These are phyloP conservation scores for Gypsophila paniculata DNA, from an alignment of 179 eudicot species.

Conservation along the genomic window DNA sequence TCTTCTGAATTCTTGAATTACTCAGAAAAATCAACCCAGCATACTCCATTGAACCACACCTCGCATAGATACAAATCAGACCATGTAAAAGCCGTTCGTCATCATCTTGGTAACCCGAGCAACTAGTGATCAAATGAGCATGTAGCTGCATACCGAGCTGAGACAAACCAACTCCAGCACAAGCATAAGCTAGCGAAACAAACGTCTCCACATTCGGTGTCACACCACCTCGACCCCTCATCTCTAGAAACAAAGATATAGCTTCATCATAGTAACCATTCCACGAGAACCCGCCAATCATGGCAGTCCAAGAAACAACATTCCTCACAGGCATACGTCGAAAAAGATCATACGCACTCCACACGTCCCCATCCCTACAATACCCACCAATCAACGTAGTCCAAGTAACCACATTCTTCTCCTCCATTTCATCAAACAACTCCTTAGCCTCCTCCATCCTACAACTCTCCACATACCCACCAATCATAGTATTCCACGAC, in stretches of 20 bases:
- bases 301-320: slow-evolving; percentile 47
- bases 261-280: slow-evolving; percentile 39
- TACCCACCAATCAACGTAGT: slow-evolving; percentile 38
- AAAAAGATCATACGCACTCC: slow-evolving; percentile 33
- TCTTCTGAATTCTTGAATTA: slow-evolving; percentile 27
- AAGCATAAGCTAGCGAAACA: slow-evolving; percentile 41
- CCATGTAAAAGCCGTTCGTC: slow-evolving; percentile 28
- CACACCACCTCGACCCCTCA: slow-evolving; percentile 27
- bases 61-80: slow-evolving; percentile 41
- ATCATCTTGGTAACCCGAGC: slow-evolving; percentile 20
- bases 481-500: slow-evolving; percentile 44
- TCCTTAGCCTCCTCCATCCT: slow-evolving; percentile 41
- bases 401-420: slow-evolving; percentile 38
- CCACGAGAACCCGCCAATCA: slow-evolving; percentile 45
- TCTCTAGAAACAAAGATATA: slow-evolving; percentile 31
- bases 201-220: slow-evolving; percentile 35
- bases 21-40: slow-evolving; percentile 30
- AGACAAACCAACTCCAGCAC: slow-evolving; percentile 34
- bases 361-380: slow-evolving; percentile 32
- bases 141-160: slow-evolving; percentile 39
- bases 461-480: slow-evolving; percentile 35
- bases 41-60: slow-evolving; percentile 36
- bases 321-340: slow-evolving; percentile 34
- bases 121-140: slow-evolving; percentile 30
- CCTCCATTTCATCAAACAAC: slow-evolving; percentile 37